These are phyloP conservation scores for Truncatella angustata DNA, from an alignment of 2,329 filamentous ascomycete species.

Conservation along the genomic window DNA sequence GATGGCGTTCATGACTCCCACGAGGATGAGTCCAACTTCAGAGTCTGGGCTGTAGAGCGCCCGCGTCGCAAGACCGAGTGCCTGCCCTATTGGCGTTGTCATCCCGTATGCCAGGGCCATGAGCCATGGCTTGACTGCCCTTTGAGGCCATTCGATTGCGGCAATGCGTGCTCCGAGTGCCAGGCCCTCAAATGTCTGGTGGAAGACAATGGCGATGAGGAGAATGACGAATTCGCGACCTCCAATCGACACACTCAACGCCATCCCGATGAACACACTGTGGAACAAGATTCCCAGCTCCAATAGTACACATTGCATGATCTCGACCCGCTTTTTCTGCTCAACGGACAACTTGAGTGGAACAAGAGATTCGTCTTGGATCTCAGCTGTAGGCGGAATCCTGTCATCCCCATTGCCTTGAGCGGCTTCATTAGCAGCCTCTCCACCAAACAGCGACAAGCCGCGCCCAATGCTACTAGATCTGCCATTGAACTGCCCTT, in stretches of 20 bases:
- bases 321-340: slow-evolving; percentile 41
- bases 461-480: not conserved
- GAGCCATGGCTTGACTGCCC: slow-evolving; percentile 50
- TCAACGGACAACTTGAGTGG: slow-evolving; percentile 9
- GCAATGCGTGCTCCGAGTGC: slow-evolving; percentile 65
- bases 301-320: slow-evolving; percentile 59
- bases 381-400: too few relatives aligned
- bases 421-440: slow-evolving; percentile 56
- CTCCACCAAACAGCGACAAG: slow-evolving; percentile 42
- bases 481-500: not conserved
- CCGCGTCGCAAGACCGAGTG: slow-evolving; percentile 68
- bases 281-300: slow-evolving; percentile 66
- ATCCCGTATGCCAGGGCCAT: slow-evolving; percentile 58
- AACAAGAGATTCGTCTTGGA: too few relatives aligned
- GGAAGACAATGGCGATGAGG: slow-evolving; percentile 54
- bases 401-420: too few relatives aligned
- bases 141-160: slow-evolving; percentile 42
- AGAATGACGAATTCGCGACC: slow-evolving; percentile 50
- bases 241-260: slow-evolving; percentile 49
- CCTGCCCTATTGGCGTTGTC: slow-evolving; percentile 70
- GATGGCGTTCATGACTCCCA: slow-evolving; percentile 73
- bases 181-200: slow-evolving; percentile 53
- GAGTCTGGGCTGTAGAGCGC: slow-evolving; percentile 67
- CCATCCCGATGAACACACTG: slow-evolving; percentile 59
- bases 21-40: slow-evolving; percentile 64